These are phyloP conservation scores for Adiantum capillusveneris DNA, from an alignment of 75 land plant genomes.

Conservation along the genomic window DNA sequence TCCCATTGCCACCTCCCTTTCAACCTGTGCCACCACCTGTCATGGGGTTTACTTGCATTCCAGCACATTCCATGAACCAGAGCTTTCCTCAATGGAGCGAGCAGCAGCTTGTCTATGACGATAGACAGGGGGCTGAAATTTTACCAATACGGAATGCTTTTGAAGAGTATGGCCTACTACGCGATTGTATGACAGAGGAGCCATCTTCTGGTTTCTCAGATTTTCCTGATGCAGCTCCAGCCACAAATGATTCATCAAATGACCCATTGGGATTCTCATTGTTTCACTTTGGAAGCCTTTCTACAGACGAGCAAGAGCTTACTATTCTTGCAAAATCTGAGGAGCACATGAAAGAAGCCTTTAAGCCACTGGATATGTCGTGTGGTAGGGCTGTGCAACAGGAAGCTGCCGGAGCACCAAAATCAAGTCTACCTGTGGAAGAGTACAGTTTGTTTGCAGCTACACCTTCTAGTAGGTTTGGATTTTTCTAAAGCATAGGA, in stretches of 20 bases:
- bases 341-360: constrained; percentile 5
- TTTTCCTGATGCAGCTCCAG: neutral
- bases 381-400: constrained; percentile 21
- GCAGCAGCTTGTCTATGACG: neutral
- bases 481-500: constrained; percentile 57
- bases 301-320: constrained; percentile 34
- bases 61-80: constrained; percentile 2
- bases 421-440: constrained; percentile 42
- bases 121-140: neutral
- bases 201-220: neutral
- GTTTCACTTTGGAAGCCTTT: constrained; percentile 83
- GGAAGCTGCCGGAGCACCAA: constrained; percentile 16
- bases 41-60: constrained; percentile 14
- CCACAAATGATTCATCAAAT: neutral
- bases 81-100: neutral
- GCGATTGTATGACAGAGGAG: neutral
- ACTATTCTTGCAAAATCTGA: neutral
- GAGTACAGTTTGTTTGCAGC: constrained; percentile 86
- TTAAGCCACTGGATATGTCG: constrained; percentile 7
- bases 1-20: constrained; percentile 36
- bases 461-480: constrained; percentile 55
- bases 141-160: neutral
- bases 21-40: constrained; percentile 33
- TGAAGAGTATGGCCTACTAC: neutral
- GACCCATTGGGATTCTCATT: constrained; percentile 55